A percentile compares a stretch with the other conserved stretches of the same genome.
Evolutionary conservation across 495 filamentous ascomycete species (phyloP).

Genomic region (Aspergillus conjunctus): DNA sequence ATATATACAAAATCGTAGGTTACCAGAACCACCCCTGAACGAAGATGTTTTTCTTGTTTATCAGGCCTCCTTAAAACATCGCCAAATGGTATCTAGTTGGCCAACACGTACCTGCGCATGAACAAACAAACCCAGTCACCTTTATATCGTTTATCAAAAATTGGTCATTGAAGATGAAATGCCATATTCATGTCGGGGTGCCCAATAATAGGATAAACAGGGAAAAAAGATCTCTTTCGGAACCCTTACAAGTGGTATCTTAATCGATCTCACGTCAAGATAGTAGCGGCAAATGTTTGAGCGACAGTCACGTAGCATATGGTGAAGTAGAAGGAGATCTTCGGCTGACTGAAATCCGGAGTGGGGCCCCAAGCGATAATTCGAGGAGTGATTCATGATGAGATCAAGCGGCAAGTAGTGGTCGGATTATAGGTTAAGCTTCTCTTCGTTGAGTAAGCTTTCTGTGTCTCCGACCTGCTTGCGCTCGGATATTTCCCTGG

Average conservation of each 20-base stretch:
- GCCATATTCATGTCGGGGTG: not conserved
- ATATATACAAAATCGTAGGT: constrained; percentile 16
- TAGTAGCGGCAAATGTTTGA: too few relatives aligned
- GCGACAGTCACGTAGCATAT: not conserved
- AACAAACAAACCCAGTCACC: not conserved
- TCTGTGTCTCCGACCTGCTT: constrained; percentile 85
- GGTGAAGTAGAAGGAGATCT: constrained; percentile 8
- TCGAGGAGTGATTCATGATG: not conserved
- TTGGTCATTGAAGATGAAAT: not conserved
- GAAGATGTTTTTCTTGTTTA: not conserved
- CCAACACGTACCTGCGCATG: constrained; percentile 1
- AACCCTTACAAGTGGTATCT: too few relatives aligned
- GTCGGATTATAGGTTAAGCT: constrained; percentile 28
- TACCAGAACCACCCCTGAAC: constrained; percentile 9
- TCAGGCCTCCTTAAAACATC: not conserved
- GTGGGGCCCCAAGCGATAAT: not conserved
- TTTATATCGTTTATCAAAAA: not conserved
- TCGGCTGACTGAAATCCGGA: not conserved
- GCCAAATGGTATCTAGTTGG: constrained; percentile 7
- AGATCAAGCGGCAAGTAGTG: constrained; percentile 9
- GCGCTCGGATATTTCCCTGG: constrained; percentile 76
- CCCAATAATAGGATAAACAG: not conserved
- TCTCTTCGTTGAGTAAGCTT: constrained; percentile 53
- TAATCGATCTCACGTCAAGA: too few relatives aligned
- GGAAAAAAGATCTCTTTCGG: not conserved